phyloP scores from a whole-genome alignment of 164 flowering plant genomes.

The Aristolochia californica region DNA sequence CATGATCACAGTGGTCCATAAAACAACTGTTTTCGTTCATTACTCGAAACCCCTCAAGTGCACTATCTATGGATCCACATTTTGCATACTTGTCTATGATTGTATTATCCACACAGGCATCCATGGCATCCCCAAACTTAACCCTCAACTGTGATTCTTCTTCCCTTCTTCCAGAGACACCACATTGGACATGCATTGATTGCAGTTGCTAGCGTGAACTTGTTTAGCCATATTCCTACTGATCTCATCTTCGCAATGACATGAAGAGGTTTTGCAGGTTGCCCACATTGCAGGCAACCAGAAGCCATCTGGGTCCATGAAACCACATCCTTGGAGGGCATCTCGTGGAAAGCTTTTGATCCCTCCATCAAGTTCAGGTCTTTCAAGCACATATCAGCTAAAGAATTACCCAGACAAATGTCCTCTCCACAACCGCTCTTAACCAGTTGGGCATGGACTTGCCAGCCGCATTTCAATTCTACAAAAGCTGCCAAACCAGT shows the following conservation, averaged over 20 bases:
- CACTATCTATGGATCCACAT: conserved; percentile 61
- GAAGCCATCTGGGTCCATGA: conserved; percentile 80
- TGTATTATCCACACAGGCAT: conserved; percentile 64
- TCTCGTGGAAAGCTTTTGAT: conserved; percentile 45
- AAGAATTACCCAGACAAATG: conserved; percentile 57
- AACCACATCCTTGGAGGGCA: conserved; percentile 41
- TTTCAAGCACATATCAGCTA: conserved; percentile 68
- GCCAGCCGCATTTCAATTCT: conserved; percentile 38
- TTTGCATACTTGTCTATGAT: conserved; percentile 77
- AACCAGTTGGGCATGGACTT: conserved; percentile 57
- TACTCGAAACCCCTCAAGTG: conserved; percentile 30
- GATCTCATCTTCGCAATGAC: conserved; percentile 44
- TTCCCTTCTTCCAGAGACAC: conserved; percentile 53
- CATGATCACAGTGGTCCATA: conserved; percentile 81
- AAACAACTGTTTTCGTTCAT: conserved; percentile 45
- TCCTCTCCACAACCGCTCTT: conserved; percentile 60
- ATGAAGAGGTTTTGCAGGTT: conserved; percentile 38
- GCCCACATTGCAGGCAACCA: conserved; percentile 55
- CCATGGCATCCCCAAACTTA: conserved; percentile 47
- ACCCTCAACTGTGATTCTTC: conserved; percentile 56
- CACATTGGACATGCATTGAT: conserved; percentile 58
- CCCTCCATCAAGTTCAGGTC: conserved; percentile 34
- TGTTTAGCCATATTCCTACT: conserved; percentile 44
- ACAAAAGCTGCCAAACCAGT: conserved; percentile 47
- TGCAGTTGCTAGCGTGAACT: conserved; percentile 61